Conservation (phyloP, 2,329 filamentous ascomycete genomes). For the Neopestalotiopsis sp. region DNA sequence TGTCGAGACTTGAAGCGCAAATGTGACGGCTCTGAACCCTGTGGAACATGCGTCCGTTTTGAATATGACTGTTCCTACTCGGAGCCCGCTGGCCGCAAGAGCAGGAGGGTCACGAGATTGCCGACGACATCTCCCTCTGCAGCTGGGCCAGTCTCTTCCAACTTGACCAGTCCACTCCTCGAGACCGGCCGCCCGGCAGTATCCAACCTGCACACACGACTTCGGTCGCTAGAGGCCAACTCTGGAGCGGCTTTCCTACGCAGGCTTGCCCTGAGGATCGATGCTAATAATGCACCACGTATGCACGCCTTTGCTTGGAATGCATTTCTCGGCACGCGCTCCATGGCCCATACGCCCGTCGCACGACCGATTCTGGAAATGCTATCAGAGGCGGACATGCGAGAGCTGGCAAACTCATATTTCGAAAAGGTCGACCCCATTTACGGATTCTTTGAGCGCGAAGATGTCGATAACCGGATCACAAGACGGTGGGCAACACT, state of each 20-base stretch:
- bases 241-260: constrained; percentile 62
- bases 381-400: constrained; percentile 54
- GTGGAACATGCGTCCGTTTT: constrained; percentile 57
- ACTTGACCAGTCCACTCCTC: background rate
- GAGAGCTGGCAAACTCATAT: constrained; percentile 49
- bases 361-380: constrained; percentile 49
- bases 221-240: constrained; percentile 59
- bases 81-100: constrained; percentile 30
- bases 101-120: constrained; percentile 12
- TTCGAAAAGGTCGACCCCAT: constrained; percentile 58
- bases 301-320: constrained; percentile 65
- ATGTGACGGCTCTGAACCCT: constrained; percentile 59
- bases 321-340: constrained; percentile 33
- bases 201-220: constrained; percentile 25
- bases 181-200: constrained; percentile 20
- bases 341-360: constrained; percentile 29
- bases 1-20: constrained; percentile 62
- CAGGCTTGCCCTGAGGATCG: constrained; percentile 56
- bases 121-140: background rate
- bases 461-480: constrained; percentile 37
- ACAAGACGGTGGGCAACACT: constrained; percentile 39
- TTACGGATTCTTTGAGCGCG: constrained; percentile 54
- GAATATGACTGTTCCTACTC: constrained; percentile 59
- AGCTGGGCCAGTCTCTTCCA: background rate
- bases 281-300: constrained; percentile 57